These are phyloP conservation scores for Catunica adiposa DNA, from an alignment of 2,329 filamentous ascomycete genomes.

Conservation along the genomic window DNA sequence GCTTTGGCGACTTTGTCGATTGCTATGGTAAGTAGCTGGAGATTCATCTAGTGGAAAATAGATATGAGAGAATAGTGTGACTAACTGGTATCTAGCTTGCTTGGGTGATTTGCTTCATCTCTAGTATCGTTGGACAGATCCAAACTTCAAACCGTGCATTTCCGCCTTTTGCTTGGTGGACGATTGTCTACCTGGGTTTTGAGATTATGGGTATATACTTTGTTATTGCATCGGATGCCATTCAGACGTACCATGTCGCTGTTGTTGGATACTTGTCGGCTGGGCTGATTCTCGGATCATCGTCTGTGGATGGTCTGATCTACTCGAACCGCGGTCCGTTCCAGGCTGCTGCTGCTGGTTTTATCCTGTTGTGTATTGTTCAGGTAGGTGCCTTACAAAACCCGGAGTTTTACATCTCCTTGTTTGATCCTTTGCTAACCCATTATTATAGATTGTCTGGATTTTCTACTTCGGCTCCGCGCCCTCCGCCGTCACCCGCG, in stretches of 20 bases:
- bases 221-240: slow-evolving; percentile 69
- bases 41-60: too few relatives aligned
- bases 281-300: slow-evolving; percentile 70
- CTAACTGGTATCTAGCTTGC: slow-evolving; percentile 48
- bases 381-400: slow-evolving; percentile 47
- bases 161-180: slow-evolving; percentile 87
- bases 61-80: background rate
- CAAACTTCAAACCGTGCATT: slow-evolving; percentile 33
- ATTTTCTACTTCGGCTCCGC: slow-evolving; percentile 97
- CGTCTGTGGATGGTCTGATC: slow-evolving; percentile 71
- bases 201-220: slow-evolving; percentile 64
- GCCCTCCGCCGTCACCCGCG: slow-evolving; percentile 67
- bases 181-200: slow-evolving; percentile 69
- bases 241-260: slow-evolving; percentile 80
- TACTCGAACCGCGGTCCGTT: slow-evolving; percentile 57
- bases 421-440: background rate
- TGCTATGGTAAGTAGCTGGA: slow-evolving; percentile 51
- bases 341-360: slow-evolving; percentile 79
- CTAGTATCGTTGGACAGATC: slow-evolving; percentile 39
- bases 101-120: slow-evolving; percentile 85
- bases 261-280: slow-evolving; percentile 74
- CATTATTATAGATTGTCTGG: slow-evolving; percentile 62
- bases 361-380: slow-evolving; percentile 86
- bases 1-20: slow-evolving; percentile 89
- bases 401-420: slow-evolving; percentile 15